Conservation (phyloP, 1,139 yeast genomes). For the Lodderomyces metapsilosis region DNA sequence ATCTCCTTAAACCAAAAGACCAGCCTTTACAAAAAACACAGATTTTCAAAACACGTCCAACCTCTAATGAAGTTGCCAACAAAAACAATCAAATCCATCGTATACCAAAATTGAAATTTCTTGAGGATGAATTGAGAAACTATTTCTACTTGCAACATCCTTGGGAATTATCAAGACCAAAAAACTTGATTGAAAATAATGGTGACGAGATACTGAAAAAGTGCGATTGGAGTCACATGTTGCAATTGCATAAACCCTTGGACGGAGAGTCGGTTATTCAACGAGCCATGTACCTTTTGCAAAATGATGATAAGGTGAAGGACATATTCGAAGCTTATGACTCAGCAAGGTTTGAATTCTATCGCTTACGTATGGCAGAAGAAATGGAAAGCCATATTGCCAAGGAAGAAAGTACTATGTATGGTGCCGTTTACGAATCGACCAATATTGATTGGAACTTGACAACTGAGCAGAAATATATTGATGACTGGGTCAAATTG, state of each 20-base stretch:
- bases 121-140: conserved; percentile 81
- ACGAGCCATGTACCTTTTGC: conserved; percentile 72
- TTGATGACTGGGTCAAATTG: conserved; percentile 70
- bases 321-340: conserved; percentile 68
- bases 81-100: conserved; percentile 40
- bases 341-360: conserved; percentile 83
- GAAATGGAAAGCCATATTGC: conserved; percentile 75
- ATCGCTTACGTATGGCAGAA: conserved; percentile 78
- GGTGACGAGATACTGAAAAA: conserved; percentile 49
- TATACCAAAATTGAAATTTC: conserved; percentile 62
- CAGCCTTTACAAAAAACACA: conserved; percentile 16
- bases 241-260: conserved; percentile 68
- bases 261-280: conserved; percentile 96
- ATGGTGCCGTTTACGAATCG: conserved; percentile 65
- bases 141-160: conserved; percentile 92
- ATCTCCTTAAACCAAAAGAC: conserved; percentile 3
- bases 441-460: conserved; percentile 67
- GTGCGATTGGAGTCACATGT: conserved; percentile 75
- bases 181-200: conserved; percentile 71
- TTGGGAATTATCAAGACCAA: conserved; percentile 97
- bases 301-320: conserved; percentile 22
- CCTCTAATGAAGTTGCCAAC: conserved; percentile 22
- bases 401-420: conserved; percentile 82
- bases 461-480: conserved; percentile 64
- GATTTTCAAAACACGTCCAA: conserved; percentile 48